These are phyloP conservation scores for Endoconidiophora polonica DNA, from an alignment of 2,329 filamentous ascomycete species.

Conservation along the genomic window DNA sequence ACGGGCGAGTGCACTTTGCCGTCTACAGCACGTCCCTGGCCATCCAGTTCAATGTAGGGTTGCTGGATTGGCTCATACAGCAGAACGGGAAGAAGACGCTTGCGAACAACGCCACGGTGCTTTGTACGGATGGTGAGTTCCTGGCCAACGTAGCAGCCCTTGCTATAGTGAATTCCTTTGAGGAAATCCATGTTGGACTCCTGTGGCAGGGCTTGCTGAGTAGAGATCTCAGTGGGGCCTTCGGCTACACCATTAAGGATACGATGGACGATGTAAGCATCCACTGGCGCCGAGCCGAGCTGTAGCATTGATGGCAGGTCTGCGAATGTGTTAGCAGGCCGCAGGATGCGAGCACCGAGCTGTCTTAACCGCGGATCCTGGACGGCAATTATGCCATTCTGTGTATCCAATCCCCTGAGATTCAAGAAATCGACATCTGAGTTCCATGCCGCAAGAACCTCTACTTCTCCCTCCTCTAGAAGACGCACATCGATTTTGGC, in stretches of 20 bases:
- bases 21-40: too few species aligned
- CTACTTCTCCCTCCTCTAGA: conserved; percentile 46
- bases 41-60: conserved; percentile 1
- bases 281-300: neutral
- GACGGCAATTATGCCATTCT: conserved; percentile 20
- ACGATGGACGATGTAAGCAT: conserved; percentile 52
- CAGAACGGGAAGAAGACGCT: conserved; percentile 68
- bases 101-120: conserved; percentile 84
- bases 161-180: conserved; percentile 76
- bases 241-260: conserved; percentile 73
- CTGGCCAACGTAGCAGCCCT: conserved; percentile 94
- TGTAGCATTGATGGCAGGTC: neutral
- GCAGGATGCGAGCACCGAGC: conserved; percentile 35
- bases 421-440: conserved; percentile 21
- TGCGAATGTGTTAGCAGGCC: conserved; percentile 13
- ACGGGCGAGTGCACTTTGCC: neutral
- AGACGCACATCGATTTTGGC: conserved; percentile 57
- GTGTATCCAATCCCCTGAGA: neutral
- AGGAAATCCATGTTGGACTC: conserved; percentile 82
- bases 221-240: conserved; percentile 61
- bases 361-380: conserved; percentile 37
- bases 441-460: conserved; percentile 62
- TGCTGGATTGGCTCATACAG: conserved; percentile 37
- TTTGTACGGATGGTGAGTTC: conserved; percentile 91
- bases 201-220: conserved; percentile 59